Base-by-base conservation (phyloP, 176 grass and related monocot genomes). In the Panicum miliaceum region DNA sequence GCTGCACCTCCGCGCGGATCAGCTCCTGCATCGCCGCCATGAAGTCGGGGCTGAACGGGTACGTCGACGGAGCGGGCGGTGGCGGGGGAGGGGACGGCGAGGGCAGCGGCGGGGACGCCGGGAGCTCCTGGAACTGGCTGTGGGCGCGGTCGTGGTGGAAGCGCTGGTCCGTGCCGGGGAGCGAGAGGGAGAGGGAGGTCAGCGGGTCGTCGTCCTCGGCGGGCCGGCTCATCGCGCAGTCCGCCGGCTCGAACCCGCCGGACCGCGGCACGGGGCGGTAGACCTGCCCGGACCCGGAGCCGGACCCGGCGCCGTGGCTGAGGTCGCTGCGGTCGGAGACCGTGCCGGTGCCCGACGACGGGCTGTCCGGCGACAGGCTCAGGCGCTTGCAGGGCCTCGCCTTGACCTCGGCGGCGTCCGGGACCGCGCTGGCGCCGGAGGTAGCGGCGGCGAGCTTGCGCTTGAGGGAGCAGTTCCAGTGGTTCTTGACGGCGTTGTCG, bases 401-500 rank as follows among this genome's bases (percentile, higher is more conserved):
- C 25, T 78, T 34, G 16, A 62, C 8, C 54, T 59, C 41, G 34
- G 1, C 37, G 1, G 45, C 45, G 7, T 2, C 48, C 1, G 25
- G 73, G 1, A n/a, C 61, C 4, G 13, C 32, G 7, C 3, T 8
- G 6, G 23, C 10, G 3, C 56, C 46, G 34, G 40, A 9, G 23
- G 46, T 1, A 0, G 11, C 8, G 27, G 2, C 15, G 22, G 23
- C 60, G 73, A 91, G 83, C 92, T 89, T 90, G 13, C 96, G 91
- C 90, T 98, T 98, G 42, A 99, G 93, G 13, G 97, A 95, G 67
- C 93, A 99, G 75, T 99, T 99, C 93, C 97, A 99, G 73, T 99
- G 97, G 80, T 99, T 99, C 88, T 99, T 99, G 25, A 99, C 94
- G 76, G 97, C 93, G 88, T 99, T 99, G 84, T 99, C 97, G 32